Conservation (phyloP, 2,329 filamentous ascomycete genomes). For the Colletotrichum phormii region DNA sequence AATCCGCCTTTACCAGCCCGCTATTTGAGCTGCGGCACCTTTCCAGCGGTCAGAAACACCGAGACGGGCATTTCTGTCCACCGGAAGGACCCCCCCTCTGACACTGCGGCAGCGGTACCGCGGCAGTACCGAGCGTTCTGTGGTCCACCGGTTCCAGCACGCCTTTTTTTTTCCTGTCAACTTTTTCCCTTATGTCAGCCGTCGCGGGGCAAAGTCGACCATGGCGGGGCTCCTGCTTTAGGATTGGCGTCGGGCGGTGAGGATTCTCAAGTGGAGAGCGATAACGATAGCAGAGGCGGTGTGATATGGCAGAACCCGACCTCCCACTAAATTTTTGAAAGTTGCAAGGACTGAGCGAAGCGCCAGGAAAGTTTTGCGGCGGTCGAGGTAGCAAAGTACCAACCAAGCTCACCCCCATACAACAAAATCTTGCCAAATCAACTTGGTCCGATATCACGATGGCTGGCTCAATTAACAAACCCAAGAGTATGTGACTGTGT, state of each 20-base stretch:
- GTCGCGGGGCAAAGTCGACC: neutral
- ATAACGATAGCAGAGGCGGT: constrained; percentile 33
- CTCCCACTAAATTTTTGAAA: constrained; percentile 40
- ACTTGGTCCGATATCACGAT: constrained; percentile 46
- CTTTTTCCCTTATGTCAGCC: neutral
- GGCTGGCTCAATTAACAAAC: constrained; percentile 67
- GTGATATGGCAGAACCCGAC: constrained; percentile 28
- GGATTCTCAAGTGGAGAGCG: neutral
- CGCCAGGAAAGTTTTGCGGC: constrained; percentile 31
- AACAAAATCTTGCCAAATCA: neutral
- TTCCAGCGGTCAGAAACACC: neutral
- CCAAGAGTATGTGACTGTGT: constrained; percentile 57
- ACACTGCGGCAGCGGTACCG: neutral
- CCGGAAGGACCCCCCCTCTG: neutral
- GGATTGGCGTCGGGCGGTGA: constrained; percentile 28
- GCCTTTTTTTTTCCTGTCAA: neutral
- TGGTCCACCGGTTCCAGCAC: constrained; percentile 27
- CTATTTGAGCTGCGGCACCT: neutral
- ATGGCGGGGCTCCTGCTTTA: constrained; percentile 17
- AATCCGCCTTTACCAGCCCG: constrained; percentile 8
- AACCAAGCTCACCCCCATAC: neutral
- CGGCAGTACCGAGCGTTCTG: neutral
- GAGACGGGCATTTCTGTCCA: neutral
- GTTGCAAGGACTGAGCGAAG: constrained; percentile 8
- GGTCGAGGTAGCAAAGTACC: constrained; percentile 14